These are phyloP conservation scores for Lumnitzera littorea DNA, from an alignment of 345 rosid species.

Conservation along the genomic window DNA sequence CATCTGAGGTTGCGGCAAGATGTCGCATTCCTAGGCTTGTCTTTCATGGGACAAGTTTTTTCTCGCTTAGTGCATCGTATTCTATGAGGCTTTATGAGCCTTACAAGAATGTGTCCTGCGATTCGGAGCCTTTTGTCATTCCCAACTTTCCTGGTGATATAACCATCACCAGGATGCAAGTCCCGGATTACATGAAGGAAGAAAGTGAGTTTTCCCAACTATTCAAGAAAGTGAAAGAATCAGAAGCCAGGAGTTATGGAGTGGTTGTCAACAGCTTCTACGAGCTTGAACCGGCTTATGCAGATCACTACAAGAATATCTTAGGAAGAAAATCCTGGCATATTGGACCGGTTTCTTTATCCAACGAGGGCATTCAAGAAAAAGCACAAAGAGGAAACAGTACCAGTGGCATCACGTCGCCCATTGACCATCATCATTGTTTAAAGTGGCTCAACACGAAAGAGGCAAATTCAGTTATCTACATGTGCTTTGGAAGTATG, in stretches of 20 bases:
- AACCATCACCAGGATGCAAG: slow-evolving; percentile 12
- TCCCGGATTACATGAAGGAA: background rate
- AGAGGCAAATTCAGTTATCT: slow-evolving; percentile 37
- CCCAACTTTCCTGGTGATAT: slow-evolving; percentile 25
- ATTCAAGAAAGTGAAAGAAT: background rate
- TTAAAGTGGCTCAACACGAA: slow-evolving; percentile 51
- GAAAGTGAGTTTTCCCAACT: background rate
- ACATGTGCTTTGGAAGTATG: slow-evolving; percentile 45
- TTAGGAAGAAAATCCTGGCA: slow-evolving; percentile 16
- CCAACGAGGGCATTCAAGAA: slow-evolving; percentile 25
- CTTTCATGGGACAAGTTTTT: slow-evolving; percentile 43
- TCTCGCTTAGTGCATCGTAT: slow-evolving; percentile 18
- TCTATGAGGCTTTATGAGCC: slow-evolving; percentile 27
- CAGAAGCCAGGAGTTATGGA: slow-evolving; percentile 23
- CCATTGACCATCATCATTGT: slow-evolving; percentile 27
- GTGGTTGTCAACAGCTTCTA: slow-evolving; percentile 30
- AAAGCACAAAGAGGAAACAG: slow-evolving; percentile 31
- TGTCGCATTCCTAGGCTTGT: slow-evolving; percentile 40
- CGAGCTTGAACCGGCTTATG: slow-evolving; percentile 31
- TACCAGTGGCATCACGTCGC: background rate
- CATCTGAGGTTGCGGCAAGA: slow-evolving; percentile 31
- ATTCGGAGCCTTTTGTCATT: slow-evolving; percentile 26
- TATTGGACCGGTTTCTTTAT: slow-evolving; percentile 26
- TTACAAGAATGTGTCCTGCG: slow-evolving; percentile 19
- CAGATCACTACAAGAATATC: slow-evolving; percentile 13